Evolutionary conservation across 805 yeast species (phyloP).

Genomic region (Sugiyamaella qingdaonensis): DNA sequence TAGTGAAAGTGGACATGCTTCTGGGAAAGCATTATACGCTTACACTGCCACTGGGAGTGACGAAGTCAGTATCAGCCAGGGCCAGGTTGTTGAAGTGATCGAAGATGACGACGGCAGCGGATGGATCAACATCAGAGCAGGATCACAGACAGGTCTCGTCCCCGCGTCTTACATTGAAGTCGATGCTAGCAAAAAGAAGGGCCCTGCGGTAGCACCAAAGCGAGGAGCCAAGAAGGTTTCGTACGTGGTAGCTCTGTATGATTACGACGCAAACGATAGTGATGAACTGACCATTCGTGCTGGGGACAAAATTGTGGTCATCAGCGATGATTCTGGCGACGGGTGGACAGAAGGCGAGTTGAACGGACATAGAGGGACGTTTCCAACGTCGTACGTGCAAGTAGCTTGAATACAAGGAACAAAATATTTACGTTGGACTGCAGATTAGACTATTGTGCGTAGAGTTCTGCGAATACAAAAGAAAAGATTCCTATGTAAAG

Average conservation of each 20-base stretch:
- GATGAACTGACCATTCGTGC: constrained; percentile 69
- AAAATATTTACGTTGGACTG: neutral
- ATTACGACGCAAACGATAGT: constrained; percentile 70
- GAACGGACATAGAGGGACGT: constrained; percentile 59
- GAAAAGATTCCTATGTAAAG: no score
- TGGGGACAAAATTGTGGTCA: constrained; percentile 69
- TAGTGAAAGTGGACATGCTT: constrained; percentile 34
- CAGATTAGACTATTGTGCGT: no score
- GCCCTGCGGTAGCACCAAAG: constrained; percentile 79
- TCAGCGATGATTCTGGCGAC: constrained; percentile 62
- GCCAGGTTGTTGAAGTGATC: constrained; percentile 56
- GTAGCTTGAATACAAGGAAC: neutral
- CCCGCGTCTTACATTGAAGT: constrained; percentile 73
- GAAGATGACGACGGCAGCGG: constrained; percentile 86
- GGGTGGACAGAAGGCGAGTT: constrained; percentile 96
- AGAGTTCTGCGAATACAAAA: no score
- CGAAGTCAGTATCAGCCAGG: constrained; percentile 59
- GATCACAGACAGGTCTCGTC: constrained; percentile 65
- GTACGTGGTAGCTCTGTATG: constrained; percentile 60
- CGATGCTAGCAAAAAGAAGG: constrained; percentile 42
- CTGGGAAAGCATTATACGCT: constrained; percentile 55
- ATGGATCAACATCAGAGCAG: constrained; percentile 70
- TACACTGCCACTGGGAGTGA: constrained; percentile 71
- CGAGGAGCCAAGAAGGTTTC: constrained; percentile 63
- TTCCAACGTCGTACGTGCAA: constrained; percentile 69